phyloP scores from a whole-genome alignment of 2,329 filamentous ascomycete species.

The Calonectria pauciramosa region DNA sequence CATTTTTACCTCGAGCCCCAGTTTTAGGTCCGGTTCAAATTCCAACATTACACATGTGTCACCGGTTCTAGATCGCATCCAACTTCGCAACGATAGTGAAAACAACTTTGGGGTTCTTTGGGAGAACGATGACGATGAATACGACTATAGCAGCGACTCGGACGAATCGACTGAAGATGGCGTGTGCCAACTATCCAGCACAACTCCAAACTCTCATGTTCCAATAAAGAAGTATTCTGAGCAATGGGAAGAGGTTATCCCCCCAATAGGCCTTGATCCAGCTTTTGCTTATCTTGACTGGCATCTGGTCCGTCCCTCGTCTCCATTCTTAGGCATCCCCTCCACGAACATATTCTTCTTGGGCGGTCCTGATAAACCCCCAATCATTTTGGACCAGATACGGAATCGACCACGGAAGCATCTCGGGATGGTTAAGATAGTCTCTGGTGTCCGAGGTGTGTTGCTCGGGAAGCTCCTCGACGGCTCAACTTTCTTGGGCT shows the following conservation, averaged over 20 bases:
- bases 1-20: not conserved
- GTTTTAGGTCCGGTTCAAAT: not conserved
- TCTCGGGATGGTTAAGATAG: not conserved
- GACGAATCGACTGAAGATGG: not conserved
- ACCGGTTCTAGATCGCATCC: no score
- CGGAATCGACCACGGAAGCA: not conserved
- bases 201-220: not conserved
- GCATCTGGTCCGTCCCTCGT: not conserved
- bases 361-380: not conserved
- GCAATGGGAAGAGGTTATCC: not conserved
- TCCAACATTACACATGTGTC: no score
- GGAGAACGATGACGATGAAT: not conserved
- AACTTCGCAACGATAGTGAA: no score
- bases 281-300: not conserved
- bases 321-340: no score
- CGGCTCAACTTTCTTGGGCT: not conserved
- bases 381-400: not conserved
- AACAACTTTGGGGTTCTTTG: not conserved
- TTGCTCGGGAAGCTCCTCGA: not conserved
- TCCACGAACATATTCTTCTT: not conserved
- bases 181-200: no score
- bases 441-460: conserved; percentile 1
- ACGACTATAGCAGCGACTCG: not conserved
- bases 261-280: not conserved
- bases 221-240: not conserved